Base-by-base conservation (phyloP, 2,329 filamentous ascomycete species). In the Neofusicoccum ribis region DNA sequence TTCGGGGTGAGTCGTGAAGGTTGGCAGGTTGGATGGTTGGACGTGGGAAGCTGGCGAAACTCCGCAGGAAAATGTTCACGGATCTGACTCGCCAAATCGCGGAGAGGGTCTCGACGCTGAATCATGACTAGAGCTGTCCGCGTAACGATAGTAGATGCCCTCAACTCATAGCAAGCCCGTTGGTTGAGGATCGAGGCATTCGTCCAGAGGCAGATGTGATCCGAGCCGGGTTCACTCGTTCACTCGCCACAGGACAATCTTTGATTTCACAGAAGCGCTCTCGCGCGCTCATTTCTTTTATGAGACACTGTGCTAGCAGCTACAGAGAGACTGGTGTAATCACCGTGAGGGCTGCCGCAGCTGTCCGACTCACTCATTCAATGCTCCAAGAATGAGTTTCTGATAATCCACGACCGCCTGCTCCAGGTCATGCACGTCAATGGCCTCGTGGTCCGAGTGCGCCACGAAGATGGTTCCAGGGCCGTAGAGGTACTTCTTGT, bases 391-490 rank as follows among this genome's bases (percentile, higher is more conserved):
- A n/a, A 78, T 74, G 41, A 78, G 64, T 23, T 72, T 89, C 79
- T 91, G 88, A 76, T 93, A 97, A 6, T 89, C 93, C 68, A 88
- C 84, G 0, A 97, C 91, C 3, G 93, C 91, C 59, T 84, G 82
- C 78, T 93, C 89, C 60, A 98, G 79, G 69, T 96, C 90, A 27
- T 83, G 84, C 36, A 94, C 86, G 31, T 86, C 91, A 70, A 97
- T 74, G 37, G 89, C 89, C 80, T 97, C 94, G 70, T 95, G 84
- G 69, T 92, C 89, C 0, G 89, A 91, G 75, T 98, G 94, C 5
- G 94, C 94, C 34, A 97, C 92, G 43, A 95, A 82, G 67, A 98
- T 97, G 67, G 82, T 89, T 0, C 85, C 85, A 1, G 85, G 86
- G 0, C 86, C 86, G 70, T 88, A 88, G n/a, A 88, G 73, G 75